Base-by-base conservation (phyloP, 106 monocot species). In the Apostasia ramifera region DNA sequence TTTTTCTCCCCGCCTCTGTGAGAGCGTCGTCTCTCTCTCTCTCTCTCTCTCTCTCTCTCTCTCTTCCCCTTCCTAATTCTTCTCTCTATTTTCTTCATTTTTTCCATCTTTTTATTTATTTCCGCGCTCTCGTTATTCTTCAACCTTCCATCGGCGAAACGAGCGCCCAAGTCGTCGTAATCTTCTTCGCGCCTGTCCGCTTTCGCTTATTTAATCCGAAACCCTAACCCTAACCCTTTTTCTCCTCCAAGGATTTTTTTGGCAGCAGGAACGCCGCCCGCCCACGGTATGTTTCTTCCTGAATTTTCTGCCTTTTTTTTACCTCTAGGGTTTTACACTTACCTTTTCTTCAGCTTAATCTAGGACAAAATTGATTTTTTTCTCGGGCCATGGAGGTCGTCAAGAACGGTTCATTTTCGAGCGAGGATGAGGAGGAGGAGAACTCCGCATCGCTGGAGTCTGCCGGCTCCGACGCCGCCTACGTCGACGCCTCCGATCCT, bases 161-260 rank as follows among this genome's bases (percentile, higher is more conserved):
- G 72, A 6, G 70, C 53, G 10, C 77, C 86, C 84, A 87, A 86
- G 84, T 84, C 84, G 1, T 84, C 88, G 68, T 81, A 84, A 46
- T 55, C 71, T 54, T 55, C 50, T 49, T 58, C 13, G 41, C 43
- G 53, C 40, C 44, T 37, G n/a, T 11, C 40, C 50, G 4, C 1
- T 53, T 11, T 68, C 48, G 26, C 41, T 2, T 68, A 67, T 53
- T 42, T 68, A 67, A 58, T 44, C 63, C 67, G 11, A 67, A 12
- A 44, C 53, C 42, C 59, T 70, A 53, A 59, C 48, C 59, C 59
- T 66, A 66, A 56, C 13, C 46, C 67, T 44, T 26, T 39, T 47
- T 45, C 55, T 45, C 43, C 50, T 59, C 15, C 63, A 74, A 74
- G 70, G 74, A 65, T 74, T 70, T 69, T 40, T 2, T 14, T 4